phyloP scores from a whole-genome alignment of 2,329 filamentous ascomycete species.

The Plenodomus biglobosus region DNA sequence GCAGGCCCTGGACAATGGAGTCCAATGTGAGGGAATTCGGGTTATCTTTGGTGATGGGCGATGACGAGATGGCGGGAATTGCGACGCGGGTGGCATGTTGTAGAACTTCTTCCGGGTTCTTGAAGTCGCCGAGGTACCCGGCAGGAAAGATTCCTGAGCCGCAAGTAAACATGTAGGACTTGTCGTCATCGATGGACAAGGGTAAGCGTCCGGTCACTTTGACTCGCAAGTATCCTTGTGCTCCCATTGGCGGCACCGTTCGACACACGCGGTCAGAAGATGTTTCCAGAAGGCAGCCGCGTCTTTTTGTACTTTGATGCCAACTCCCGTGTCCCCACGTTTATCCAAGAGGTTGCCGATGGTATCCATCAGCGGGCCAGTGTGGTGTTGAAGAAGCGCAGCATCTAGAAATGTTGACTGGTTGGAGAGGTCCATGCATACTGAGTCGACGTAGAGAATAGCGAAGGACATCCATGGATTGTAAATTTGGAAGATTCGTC shows the following conservation, averaged over 20 bases:
- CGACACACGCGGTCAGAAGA: constrained; percentile 15
- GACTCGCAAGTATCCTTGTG: constrained; percentile 37
- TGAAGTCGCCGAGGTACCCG: constrained; percentile 4
- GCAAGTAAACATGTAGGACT: constrained; percentile 7
- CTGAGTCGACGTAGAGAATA: constrained; percentile 23
- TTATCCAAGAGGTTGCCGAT: constrained; percentile 1
- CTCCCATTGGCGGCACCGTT: constrained; percentile 45
- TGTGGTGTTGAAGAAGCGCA: constrained; percentile 35
- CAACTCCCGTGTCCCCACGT: background rate
- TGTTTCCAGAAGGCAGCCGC: constrained; percentile 18
- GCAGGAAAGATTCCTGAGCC: constrained; percentile 9
- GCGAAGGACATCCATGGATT: constrained; percentile 8
- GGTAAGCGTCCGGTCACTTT: background rate
- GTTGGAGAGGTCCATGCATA: constrained; percentile 40
- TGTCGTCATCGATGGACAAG: background rate
- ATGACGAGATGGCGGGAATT: constrained; percentile 11
- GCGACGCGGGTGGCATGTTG: constrained; percentile 12
- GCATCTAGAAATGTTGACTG: constrained; percentile 38
- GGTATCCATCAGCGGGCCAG: constrained; percentile 3
- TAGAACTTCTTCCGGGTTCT: background rate
- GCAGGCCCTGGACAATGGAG: background rate
- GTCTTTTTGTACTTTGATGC: constrained; percentile 19
- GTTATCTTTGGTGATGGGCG: constrained; percentile 9
- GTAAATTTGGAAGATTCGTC: background rate
- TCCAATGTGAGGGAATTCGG: background rate